Base-by-base conservation (phyloP, 2,329 filamentous ascomycete species). In the Fusarium nanum region DNA sequence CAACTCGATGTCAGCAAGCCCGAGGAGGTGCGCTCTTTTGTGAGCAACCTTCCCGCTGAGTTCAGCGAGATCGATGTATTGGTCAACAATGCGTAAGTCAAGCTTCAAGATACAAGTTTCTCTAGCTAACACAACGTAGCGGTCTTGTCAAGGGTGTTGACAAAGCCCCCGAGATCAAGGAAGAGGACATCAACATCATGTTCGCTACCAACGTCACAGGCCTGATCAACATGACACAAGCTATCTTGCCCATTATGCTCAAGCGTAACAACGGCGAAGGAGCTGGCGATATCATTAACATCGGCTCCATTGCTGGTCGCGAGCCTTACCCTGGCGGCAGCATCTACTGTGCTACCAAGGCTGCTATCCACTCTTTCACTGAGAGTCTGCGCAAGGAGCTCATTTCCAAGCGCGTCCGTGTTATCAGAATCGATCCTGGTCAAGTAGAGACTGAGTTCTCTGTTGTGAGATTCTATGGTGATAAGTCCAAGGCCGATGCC, bases 361-460 rank as follows among this genome's bases (percentile, higher is more conserved):
- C 93, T 12, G 94, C 94, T 1, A 91, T 97, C 49, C 88, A 91
- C 71, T 91, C 87, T 60, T 97, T 97, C 81, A 94, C 93, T 0
- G 93, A 97, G 56, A 87, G 91, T 11, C 80, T 97, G 76, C 86
- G 94, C 68, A 93, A 90, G 77, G 94, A 97, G 81, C 85, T 97
- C 58, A 91, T 97, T 70, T 85, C 91, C 6, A 93, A 91, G 25
- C 85, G 92, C 56, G 92, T 97, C 67, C 85, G 94, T 55, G 86
- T 97, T 64, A 97, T 97, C 65, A 92, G 93, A 78, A 87, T 97
- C 72, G 94, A 97, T 76, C 94, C 94, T 0, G 94, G 94, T 23
- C 93, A 97, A 81, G 94, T 97, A 40, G 93, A 97, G 85, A 97
- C 94, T n/a, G 93, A 97, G 78, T 97, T 97, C 81, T 95, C 92